A percentile compares a stretch with the other conserved stretches of the same genome.
Conservation (phyloP, 2,329 filamentous ascomycete genomes). For the Arthrobotrys sinensis region DNA sequence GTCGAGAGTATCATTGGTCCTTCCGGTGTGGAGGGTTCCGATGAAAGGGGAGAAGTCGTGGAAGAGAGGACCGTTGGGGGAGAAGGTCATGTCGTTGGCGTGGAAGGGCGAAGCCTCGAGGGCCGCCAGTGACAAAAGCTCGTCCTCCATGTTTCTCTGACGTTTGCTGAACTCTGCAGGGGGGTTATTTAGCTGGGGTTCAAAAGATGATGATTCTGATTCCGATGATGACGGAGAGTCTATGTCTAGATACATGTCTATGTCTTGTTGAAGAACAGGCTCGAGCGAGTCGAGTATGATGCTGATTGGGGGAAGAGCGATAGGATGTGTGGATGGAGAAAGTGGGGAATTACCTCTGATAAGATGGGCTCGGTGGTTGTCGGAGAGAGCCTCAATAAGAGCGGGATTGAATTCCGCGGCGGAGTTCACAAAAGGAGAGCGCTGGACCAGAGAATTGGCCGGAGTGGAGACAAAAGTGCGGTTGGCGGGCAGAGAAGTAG, state of each 20-base stretch:
- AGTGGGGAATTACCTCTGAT: slow-evolving; percentile 54
- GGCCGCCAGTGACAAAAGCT: slow-evolving; percentile 46
- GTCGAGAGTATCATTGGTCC: slow-evolving; percentile 59
- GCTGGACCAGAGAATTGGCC: slow-evolving; percentile 44
- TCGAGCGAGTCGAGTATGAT: slow-evolving; percentile 35
- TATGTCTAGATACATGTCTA: slow-evolving; percentile 44
- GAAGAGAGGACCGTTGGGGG: slow-evolving; percentile 53
- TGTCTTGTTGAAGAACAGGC: slow-evolving; percentile 51
- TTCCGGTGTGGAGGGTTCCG: slow-evolving; percentile 56
- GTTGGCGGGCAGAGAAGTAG: slow-evolving; percentile 47
- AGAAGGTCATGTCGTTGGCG: slow-evolving; percentile 60
- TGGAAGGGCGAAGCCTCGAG: slow-evolving; percentile 58
- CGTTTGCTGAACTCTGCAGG: slow-evolving; percentile 48
- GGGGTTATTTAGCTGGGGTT: slow-evolving; percentile 40
- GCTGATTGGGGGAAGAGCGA: slow-evolving; percentile 31
- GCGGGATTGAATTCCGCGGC: slow-evolving; percentile 53
- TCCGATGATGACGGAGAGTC: slow-evolving; percentile 13
- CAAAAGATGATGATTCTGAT: slow-evolving; percentile 16
- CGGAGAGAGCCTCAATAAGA: slow-evolving; percentile 55
- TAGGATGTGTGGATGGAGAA: slow-evolving; percentile 1
- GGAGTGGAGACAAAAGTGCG: slow-evolving; percentile 45
- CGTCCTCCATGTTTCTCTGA: slow-evolving; percentile 58
- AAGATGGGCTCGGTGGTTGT: slow-evolving; percentile 43
- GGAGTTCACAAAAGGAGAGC: slow-evolving; percentile 50
- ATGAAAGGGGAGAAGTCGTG: slow-evolving; percentile 60